Conservation (phyloP, 164 flowering plant genomes). For the Dillenia turbinata region DNA sequence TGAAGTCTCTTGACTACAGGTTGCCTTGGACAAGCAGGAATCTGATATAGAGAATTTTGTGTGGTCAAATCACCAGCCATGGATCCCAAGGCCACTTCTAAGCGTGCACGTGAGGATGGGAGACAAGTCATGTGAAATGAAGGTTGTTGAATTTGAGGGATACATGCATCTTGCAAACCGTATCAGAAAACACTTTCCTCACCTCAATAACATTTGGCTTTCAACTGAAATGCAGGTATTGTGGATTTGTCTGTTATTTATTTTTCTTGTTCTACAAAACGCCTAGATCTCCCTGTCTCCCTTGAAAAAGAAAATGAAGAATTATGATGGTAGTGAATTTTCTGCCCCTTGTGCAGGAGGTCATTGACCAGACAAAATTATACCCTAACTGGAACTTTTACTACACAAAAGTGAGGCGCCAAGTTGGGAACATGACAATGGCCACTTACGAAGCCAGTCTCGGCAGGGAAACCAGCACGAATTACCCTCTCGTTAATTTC, state of each 20-base stretch:
- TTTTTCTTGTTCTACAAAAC: background rate
- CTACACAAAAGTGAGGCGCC: slow-evolving; percentile 80
- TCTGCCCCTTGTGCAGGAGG: slow-evolving; percentile 46
- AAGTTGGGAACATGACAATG: slow-evolving; percentile 77
- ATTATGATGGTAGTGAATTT: no score
- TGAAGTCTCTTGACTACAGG: slow-evolving; percentile 23
- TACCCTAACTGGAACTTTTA: slow-evolving; percentile 72
- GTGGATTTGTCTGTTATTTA: background rate
- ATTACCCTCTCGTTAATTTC: slow-evolving; percentile 70
- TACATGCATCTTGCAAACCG: slow-evolving; percentile 78
- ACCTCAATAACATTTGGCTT: slow-evolving; percentile 78
- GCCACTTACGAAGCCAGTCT: slow-evolving; percentile 84
- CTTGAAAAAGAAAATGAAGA: no score
- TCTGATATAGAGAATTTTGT: slow-evolving; percentile 60
- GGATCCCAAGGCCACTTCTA: slow-evolving; percentile 83
- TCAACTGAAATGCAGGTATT: slow-evolving; percentile 98
- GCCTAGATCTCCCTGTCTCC: no score
- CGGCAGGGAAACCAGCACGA: slow-evolving; percentile 80
- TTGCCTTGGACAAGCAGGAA: slow-evolving; percentile 8
- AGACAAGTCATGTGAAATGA: slow-evolving; percentile 98
- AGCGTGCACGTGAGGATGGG: slow-evolving; percentile 99
- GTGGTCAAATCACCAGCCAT: slow-evolving; percentile 77
- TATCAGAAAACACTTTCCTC: slow-evolving; percentile 64
- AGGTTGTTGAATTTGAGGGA: slow-evolving; percentile 70
- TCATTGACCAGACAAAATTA: slow-evolving; percentile 53